Evolutionary conservation across 2,329 filamentous ascomycete species (phyloP).

Genomic region (Colletotrichum siamense): DNA sequence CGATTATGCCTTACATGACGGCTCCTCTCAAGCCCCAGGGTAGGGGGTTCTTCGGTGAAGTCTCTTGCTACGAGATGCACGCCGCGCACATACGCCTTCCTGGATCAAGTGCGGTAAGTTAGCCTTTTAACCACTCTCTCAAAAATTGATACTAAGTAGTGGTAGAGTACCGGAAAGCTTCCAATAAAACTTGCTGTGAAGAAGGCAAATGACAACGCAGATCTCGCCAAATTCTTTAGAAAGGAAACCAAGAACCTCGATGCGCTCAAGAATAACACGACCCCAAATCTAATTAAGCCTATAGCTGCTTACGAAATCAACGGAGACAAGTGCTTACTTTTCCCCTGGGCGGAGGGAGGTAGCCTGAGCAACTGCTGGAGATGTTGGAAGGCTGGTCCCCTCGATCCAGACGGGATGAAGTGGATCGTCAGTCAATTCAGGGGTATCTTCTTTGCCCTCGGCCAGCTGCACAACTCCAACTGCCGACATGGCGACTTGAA

Average conservation of each 20-base stretch:
- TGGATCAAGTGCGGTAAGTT: neutral
- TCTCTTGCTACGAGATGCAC: neutral
- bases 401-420: neutral
- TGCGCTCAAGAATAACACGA: neutral
- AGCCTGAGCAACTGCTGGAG: neutral
- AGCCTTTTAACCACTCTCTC: neutral
- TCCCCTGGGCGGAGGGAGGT: neutral
- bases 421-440: neutral
- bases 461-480: neutral
- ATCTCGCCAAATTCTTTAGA: neutral
- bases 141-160: neutral
- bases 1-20: neutral
- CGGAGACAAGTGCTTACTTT: neutral
- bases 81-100: neutral
- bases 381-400: neutral
- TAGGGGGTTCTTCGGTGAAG: neutral
- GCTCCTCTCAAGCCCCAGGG: neutral
- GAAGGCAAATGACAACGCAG: neutral
- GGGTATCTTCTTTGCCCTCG: neutral
- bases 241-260: neutral
- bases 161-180: neutral
- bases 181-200: neutral
- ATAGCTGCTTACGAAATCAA: neutral
- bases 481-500: constrained; percentile 9
- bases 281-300: neutral